These are phyloP conservation scores for Psilocybe subaeruginosa DNA, from an alignment of 768 basidiomycete genomes.

Conservation along the genomic window DNA sequence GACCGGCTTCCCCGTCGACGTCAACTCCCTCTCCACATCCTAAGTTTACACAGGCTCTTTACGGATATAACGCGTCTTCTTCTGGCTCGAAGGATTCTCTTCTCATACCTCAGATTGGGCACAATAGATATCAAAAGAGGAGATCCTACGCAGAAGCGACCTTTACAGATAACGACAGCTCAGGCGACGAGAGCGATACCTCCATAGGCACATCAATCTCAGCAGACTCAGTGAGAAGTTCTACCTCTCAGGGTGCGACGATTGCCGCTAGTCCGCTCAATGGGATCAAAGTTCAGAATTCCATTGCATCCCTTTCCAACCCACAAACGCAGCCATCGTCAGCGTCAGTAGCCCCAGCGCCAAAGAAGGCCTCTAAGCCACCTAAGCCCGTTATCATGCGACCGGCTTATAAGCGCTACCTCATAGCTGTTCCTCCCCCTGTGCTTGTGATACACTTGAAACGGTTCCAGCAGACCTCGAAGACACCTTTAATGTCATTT, in stretches of 20 bases:
- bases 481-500: conserved; percentile 62
- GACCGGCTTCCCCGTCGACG: not conserved
- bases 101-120: conserved; percentile 18
- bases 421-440: conserved; percentile 84
- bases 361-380: conserved; percentile 32
- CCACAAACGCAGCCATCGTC: conserved; percentile 1
- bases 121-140: conserved; percentile 4
- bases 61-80: conserved; percentile 13
- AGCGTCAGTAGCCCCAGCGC: not conserved
- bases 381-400: conserved; percentile 74
- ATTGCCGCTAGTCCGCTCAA: not conserved
- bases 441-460: conserved; percentile 93
- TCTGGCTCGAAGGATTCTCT: conserved; percentile 28
- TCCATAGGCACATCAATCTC: conserved; percentile 33
- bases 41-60: conserved; percentile 13
- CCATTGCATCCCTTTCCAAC: not conserved
- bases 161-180: conserved; percentile 32
- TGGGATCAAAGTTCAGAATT: not conserved
- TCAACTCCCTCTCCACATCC: conserved; percentile 10
- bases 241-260: not conserved
- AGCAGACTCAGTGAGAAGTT: conserved; percentile 22
- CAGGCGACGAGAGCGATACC: conserved; percentile 46
- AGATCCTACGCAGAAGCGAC: conserved; percentile 20
- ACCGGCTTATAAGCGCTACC: conserved; percentile 92
- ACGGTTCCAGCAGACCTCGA: conserved; percentile 86